phyloP scores from a whole-genome alignment of 768 basidiomycete genomes.

The Leccinum imitatum region DNA sequence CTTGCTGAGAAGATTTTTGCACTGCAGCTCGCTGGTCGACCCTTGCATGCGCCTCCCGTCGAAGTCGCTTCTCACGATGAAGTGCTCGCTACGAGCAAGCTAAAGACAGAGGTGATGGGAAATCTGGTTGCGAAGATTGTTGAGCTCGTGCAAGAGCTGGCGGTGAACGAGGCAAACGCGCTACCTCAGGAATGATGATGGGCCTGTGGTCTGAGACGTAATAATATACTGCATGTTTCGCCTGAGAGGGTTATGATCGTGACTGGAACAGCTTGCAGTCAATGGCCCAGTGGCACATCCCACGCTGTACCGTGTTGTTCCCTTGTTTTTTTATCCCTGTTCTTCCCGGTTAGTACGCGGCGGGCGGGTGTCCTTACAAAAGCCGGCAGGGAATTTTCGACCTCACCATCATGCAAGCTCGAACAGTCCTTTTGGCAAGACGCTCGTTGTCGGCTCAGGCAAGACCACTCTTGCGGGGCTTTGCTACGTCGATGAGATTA shows the following conservation, averaged over 20 bases:
- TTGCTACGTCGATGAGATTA: conserved; percentile 28
- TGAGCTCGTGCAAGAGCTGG: conserved; percentile 34
- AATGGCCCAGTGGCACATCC: conserved; percentile 7
- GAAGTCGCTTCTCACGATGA: conserved; percentile 75
- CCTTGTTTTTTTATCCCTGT: conserved; percentile 3
- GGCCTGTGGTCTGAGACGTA: background rate
- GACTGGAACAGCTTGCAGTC: background rate
- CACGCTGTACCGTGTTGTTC: conserved; percentile 27
- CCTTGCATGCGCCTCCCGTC: conserved; percentile 38
- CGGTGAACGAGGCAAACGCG: conserved; percentile 4
- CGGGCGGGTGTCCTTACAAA: conserved; percentile 25
- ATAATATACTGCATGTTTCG: background rate
- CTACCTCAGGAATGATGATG: too few species aligned
- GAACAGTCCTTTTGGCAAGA: conserved; percentile 25
- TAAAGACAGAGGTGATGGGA: conserved; percentile 73
- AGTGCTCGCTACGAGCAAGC: conserved; percentile 62
- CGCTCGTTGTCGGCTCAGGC: conserved; percentile 26
- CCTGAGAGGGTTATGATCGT: too few species aligned
- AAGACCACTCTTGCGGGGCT: conserved; percentile 25
- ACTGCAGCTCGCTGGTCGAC: conserved; percentile 59
- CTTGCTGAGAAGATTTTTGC: conserved; percentile 1
- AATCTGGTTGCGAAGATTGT: conserved; percentile 67
- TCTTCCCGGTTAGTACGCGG: conserved; percentile 23
- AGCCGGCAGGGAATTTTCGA: conserved; percentile 7
- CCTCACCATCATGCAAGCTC: conserved; percentile 17